These are phyloP conservation scores for Magnaporthiopsis rhizophila DNA, from an alignment of 2,329 filamentous ascomycete genomes.

Conservation along the genomic window DNA sequence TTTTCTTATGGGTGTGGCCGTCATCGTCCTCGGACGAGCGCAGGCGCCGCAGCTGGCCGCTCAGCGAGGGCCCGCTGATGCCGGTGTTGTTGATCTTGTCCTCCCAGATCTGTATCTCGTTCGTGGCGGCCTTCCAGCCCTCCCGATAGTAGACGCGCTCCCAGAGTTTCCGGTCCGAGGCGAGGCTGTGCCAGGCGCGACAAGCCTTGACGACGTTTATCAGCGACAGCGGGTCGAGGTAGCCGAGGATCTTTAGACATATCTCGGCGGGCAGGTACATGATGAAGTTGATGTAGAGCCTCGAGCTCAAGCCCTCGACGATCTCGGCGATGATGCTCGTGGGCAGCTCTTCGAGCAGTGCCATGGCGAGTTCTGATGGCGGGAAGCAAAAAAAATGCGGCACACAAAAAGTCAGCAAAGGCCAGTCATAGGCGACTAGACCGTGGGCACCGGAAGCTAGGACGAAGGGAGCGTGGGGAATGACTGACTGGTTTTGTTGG, in stretches of 20 bases:
- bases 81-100: constrained; percentile 41
- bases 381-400: not conserved
- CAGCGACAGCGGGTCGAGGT: constrained; percentile 73
- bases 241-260: constrained; percentile 80
- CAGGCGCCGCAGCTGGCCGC: constrained; percentile 31
- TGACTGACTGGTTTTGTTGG: constrained; percentile 40
- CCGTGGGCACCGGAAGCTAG: constrained; percentile 3
- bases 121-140: constrained; percentile 69
- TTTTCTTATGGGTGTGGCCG: constrained; percentile 46
- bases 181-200: constrained; percentile 70
- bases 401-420: not conserved
- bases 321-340: constrained; percentile 74
- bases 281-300: constrained; percentile 90
- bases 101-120: constrained; percentile 62
- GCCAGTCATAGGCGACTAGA: constrained; percentile 1
- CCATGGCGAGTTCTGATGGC: constrained; percentile 66
- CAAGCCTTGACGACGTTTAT: constrained; percentile 73
- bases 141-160: constrained; percentile 73
- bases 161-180: constrained; percentile 82
- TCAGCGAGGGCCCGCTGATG: constrained; percentile 22
- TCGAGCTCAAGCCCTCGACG: constrained; percentile 69
- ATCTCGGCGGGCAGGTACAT: constrained; percentile 81
- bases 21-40: constrained; percentile 32
- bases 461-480: constrained; percentile 5
- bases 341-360: constrained; percentile 67